Base-by-base conservation (phyloP, 2,329 filamentous ascomycete genomes). In the Xylariales sp. region DNA sequence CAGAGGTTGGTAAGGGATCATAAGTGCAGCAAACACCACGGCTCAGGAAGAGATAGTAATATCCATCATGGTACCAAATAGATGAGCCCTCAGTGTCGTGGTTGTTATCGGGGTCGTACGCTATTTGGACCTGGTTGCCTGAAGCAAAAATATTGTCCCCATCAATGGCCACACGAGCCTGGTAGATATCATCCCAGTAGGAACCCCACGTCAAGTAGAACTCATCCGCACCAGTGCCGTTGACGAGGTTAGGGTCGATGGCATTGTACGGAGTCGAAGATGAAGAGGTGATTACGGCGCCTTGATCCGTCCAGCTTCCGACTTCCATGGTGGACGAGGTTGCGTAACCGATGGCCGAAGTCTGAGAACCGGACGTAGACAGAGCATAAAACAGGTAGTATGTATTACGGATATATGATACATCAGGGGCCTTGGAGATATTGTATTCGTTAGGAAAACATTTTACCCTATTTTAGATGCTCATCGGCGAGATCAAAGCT, bases 371-470 rank as follows among this genome's bases (percentile, higher is more conserved):
- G 45, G 81, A 83, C 1, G 70, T 63, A 24, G 71, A 78, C 13
- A 83, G 77, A 2, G 74, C 66, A 58, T 85, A 83, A 67, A 81
- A 84, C 14, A 85, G 68, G 50, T 79, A 72, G 60, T 81, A 83
- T 6, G 70, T 63, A 37, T 60, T 63, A 43, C 72, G 72, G 14
- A 85, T 65, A 12, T 73, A 59, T 16, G 62, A 56, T 12, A 81
- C 73, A 46, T 85, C 80, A 0, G 83, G 83, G 2, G 82, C 82
- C n/a, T n/a, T n/a, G n/a, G n/a, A n/a, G n/a, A n/a, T n/a, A n/a
- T n/a, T n/a, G n/a, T n/a, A n/a, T n/a, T n/a, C n/a, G n/a, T n/a
- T n/a, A n/a, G n/a, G n/a, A n/a, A n/a, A n/a, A n/a, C n/a, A n/a
- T n/a, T n/a, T n/a, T n/a, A n/a, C n/a, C n/a, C n/a, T n/a, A n/a